Base-by-base conservation (phyloP, 148 eudicot species). In the Arbutus unedo region DNA sequence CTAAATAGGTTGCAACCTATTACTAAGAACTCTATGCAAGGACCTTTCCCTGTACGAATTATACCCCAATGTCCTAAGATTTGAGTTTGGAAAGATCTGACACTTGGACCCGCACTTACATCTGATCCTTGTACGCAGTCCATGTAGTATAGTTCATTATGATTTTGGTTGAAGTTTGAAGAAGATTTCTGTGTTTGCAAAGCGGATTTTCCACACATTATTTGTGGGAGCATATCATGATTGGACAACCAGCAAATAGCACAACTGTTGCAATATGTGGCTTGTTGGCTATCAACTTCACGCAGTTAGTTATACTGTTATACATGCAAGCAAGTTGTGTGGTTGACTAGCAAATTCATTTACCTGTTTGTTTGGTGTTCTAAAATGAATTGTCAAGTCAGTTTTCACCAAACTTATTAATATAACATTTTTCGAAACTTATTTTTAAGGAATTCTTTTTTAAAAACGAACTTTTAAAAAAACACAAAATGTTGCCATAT, bases 41-140 rank as follows among this genome's bases (percentile, higher is more conserved):
- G 64, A 59, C 64, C 64, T 59, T 21, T 59, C n/a, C 50, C 70
- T 71, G 76, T 48, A 81, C n/a, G n/a, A n/a, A n/a, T n/a, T n/a
- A n/a, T n/a, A n/a, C n/a, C n/a, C n/a, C n/a, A n/a, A n/a, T n/a
- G n/a, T n/a, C n/a, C n/a, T n/a, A n/a, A n/a, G n/a, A 43, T 19
- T 60, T 38, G 50, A 78, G 9, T 5, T 4, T 15, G 56, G 38
- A 31, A 31, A 31, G 0, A 31, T 31, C 38, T 31, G 38, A 31
- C 1, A 1, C 38, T 31, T 31, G 38, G 38, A 31, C 0, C 38
- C 38, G 38, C 38, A 31, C 38, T 31, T 31, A 31, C 38, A 31
- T 31, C 38, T 31, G 38, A 31, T 31, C 38, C 38, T 31, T 31
- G 38, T 31, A 31, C 38, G 1, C 1, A 31, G 38, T 31, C 38